Evolutionary conservation across 1,284 basidiomycete species (phyloP).

Genomic region (Xerocomus amazonicus): DNA sequence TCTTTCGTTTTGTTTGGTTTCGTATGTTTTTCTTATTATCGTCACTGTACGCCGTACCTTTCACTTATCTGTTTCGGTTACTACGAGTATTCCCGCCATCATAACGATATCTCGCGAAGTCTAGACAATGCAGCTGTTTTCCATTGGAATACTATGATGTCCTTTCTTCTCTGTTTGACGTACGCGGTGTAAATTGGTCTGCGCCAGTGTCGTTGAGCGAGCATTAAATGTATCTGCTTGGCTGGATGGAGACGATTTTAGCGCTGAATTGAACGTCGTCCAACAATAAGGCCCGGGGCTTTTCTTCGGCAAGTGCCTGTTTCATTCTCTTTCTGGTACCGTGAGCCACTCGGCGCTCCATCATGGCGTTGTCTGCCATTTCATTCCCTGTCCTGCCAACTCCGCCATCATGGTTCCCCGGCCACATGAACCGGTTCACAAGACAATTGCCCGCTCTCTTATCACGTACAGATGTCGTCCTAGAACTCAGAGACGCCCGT

Average conservation of each 20-base stretch:
- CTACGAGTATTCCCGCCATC: constrained; percentile 31
- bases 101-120: constrained; percentile 30
- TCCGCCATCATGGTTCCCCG: constrained; percentile 95
- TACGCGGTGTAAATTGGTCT: background rate
- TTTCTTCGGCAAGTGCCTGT: background rate
- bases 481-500: constrained; percentile 92
- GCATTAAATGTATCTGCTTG: no score
- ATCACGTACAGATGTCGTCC: constrained; percentile 83
- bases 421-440: constrained; percentile 92
- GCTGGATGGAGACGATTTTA: no score
- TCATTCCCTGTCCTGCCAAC: constrained; percentile 57
- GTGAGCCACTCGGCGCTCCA: no score
- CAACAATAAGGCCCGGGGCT: background rate
- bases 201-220: background rate
- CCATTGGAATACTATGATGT: constrained; percentile 14
- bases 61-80: constrained; percentile 33
- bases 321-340: background rate
- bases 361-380: constrained; percentile 46
- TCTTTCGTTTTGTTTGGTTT: constrained; percentile 20
- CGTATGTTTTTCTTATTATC: constrained; percentile 28
- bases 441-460: constrained; percentile 75
- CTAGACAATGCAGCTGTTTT: constrained; percentile 28
- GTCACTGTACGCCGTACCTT: constrained; percentile 25
- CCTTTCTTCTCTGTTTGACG: background rate
- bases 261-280: no score